phyloP scores from a whole-genome alignment of 257 asterid genomes.

The Linaria vulgaris region DNA sequence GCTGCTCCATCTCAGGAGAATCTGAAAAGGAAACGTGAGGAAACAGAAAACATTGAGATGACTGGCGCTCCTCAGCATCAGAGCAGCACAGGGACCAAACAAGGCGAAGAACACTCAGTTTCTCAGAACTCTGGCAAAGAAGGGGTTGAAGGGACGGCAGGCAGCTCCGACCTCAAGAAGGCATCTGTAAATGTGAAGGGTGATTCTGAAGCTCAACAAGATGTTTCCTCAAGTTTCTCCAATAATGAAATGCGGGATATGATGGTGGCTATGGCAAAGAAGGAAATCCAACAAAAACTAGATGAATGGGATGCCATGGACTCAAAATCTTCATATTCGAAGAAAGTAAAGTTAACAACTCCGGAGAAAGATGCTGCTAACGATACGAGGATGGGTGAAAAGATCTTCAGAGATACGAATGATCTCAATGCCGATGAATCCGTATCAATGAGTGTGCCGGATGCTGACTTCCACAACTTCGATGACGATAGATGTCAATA shows the following conservation, averaged over 20 bases:
- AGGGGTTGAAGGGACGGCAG: constrained; percentile 23
- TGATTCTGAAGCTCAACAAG: constrained; percentile 25
- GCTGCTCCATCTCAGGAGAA: constrained; percentile 22
- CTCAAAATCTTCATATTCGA: constrained; percentile 25
- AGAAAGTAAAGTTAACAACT: constrained; percentile 13
- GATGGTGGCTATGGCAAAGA: constrained; percentile 47
- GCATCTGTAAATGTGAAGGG: constrained; percentile 32
- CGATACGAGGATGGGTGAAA: constrained; percentile 21
- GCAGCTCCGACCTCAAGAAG: constrained; percentile 25
- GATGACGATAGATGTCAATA: too few relatives aligned
- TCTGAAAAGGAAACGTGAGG: constrained; percentile 33
- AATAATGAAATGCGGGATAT: constrained; percentile 31
- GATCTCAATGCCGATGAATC: constrained; percentile 30
- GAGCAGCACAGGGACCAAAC: constrained; percentile 10
- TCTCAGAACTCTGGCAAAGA: constrained; percentile 19
- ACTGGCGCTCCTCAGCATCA: constrained; percentile 12
- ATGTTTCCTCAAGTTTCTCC: too few relatives aligned
- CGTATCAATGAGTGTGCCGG: constrained; percentile 50
- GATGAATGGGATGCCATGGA: constrained; percentile 35
- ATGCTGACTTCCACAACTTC: constrained; percentile 47
- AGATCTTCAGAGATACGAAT: too few relatives aligned
- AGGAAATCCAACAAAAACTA: constrained; percentile 39
- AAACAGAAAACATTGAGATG: constrained; percentile 7
- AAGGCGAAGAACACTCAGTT: constrained; percentile 28
- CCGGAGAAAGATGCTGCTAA: constrained; percentile 16